Base-by-base conservation (phyloP, 2,329 filamentous ascomycete species). In the Kalmusia sp. region DNA sequence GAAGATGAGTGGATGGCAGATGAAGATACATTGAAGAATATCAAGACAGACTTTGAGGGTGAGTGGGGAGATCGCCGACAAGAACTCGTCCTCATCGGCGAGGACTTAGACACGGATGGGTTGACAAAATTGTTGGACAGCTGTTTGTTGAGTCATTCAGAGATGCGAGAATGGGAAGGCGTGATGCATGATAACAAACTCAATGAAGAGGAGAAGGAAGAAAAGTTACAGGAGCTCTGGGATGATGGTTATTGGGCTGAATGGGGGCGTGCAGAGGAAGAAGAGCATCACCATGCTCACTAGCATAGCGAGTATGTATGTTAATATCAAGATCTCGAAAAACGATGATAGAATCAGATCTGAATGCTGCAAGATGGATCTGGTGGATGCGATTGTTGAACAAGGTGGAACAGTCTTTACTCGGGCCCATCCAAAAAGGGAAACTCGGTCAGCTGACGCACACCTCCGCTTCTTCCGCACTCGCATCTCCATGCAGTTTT, bases 41-140 rank as follows among this genome's bases (percentile, higher is more conserved):
- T 84, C 34, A 68, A 74, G 46, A 75, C 80, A 27, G 81, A 84
- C 52, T 82, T 84, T 47, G 68, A 76, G 25, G 76, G 73, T 2
- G 72, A 74, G 7, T 91, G 87, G 86, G 88, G 87, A 0, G 88
- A 91, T 60, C 79, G 88, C 1, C 78, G 88, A 2, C 88, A 91
- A 67, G 88, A 91, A 68, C 68, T 91, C 6, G 88, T 91, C 2
- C 89, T 91, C 55, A 91, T 92, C 52, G 88, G 88, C 0, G 87
- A 90, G 69, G 79, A 80, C 4, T 77, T 91, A 12, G 79, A 89
- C 44, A 64, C 78, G 1, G 64, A 69, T 4, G 79, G 75, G 0
- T 74, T 91, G 14, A 82, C 79, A 21, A 72, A 69, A 4, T 68
- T 81, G 28, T 68, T 91, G 3, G 84, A 91, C 62, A 71, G 68